Evolutionary conservation across 1,139 yeast species (phyloP).

Genomic region (Debaryomyces coudertii): DNA sequence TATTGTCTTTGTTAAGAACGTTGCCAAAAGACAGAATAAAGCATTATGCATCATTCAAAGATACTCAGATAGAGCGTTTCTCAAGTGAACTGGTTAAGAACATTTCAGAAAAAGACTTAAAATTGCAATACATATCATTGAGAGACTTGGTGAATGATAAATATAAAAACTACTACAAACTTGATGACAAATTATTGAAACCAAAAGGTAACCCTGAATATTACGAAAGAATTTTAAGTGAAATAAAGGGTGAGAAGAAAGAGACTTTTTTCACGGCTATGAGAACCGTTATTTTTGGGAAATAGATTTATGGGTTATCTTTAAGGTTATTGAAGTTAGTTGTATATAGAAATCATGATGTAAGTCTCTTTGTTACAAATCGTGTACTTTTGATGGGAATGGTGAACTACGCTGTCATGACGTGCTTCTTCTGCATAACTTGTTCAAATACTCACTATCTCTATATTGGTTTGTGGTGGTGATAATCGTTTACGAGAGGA

Average conservation of each 20-base stretch:
- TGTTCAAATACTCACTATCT: background rate
- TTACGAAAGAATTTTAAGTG: constrained; percentile 69
- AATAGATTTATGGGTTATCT: constrained; percentile 28
- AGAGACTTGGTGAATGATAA: constrained; percentile 62
- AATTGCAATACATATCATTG: constrained; percentile 62
- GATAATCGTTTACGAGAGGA: no score
- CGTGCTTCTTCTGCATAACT: background rate
- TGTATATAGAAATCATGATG: background rate
- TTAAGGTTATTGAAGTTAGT: background rate
- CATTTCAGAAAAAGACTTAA: constrained; percentile 52
- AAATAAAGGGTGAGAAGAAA: constrained; percentile 72
- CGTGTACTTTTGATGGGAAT: background rate
- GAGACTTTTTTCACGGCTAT: constrained; percentile 67
- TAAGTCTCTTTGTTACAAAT: background rate
- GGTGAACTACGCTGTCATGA: background rate
- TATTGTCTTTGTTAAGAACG: constrained; percentile 44
- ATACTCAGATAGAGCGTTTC: constrained; percentile 60
- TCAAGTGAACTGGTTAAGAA: constrained; percentile 28
- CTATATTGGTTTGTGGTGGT: background rate
- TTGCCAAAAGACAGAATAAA: constrained; percentile 67
- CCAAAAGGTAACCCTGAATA: constrained; percentile 88
- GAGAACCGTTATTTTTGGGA: constrained; percentile 72
- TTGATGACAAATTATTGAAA: constrained; percentile 64
- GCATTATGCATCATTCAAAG: constrained; percentile 70
- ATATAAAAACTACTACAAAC: constrained; percentile 62